Base-by-base conservation (phyloP, 495 filamentous ascomycete genomes). In the Talaromyces ruber region DNA sequence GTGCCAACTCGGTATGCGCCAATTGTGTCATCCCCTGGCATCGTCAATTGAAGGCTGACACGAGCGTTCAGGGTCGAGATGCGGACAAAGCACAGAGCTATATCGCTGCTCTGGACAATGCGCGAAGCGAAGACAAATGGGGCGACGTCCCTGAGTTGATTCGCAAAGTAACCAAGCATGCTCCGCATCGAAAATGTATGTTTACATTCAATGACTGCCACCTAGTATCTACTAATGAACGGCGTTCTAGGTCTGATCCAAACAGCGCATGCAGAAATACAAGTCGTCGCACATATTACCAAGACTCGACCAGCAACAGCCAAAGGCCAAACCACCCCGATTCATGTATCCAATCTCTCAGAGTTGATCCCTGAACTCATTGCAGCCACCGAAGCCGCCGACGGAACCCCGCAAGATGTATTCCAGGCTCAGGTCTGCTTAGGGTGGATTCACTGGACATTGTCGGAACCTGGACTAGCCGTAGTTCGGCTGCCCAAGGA, bases 131-230 rank as follows among this genome's bases (percentile, higher is more conserved):
- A 68, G 91, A 90, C 29, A 86, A 83, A 68, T 98, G 94, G 94
- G 82, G 89, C 63, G 89, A 89, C 29, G 82, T 97, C n/a, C 89
- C 88, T 29, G 94, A 97, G 75, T 79, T 96, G 63, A 85, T 90
- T 66, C 84, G 92, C 66, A 98, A 98, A 75, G 83, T 97, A 63
- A 88, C 85, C 67, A 97, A 98, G 69, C 93, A 98, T 82, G 91
- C 92, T 63, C 88, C 92, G 52, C 86, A 93, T 32, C 86, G 88
- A 68, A 82, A 82, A 71, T 97, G 94, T 97, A 86, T 82, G 70
- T 59, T 51, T 66, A 64, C 28, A 52, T 3, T 37, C 59, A 39
- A 61, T 58, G 26, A 56, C 45, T 62, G 28, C 62, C 63, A 57
- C 58, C 54, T 60, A 63, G 18, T 45, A 54, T 52, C 29, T 66